Evolutionary conservation across 495 filamentous ascomycete species (phyloP), one percentile per base, ranked within the genome.

Genomic region (Elasticomyces elasticus): DNA sequence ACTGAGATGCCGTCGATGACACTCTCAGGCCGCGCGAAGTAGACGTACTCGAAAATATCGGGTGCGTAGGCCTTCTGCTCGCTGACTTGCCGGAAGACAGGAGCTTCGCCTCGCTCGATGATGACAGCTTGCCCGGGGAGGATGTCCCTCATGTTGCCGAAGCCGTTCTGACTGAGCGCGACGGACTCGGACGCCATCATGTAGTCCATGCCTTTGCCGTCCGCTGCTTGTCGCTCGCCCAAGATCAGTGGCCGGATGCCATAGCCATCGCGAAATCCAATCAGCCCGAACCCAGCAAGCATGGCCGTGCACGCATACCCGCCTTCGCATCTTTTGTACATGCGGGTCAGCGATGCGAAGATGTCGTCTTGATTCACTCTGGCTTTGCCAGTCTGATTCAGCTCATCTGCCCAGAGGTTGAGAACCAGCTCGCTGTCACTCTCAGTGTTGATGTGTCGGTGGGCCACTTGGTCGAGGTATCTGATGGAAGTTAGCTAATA

Each of bases 131-230:
- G 80, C 33, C 92, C 92, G 3, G 94, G 94, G 30, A 84, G 70
- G 55, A 97, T 89, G 65, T 97, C 89, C 33, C 74, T 69, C 60
- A 95, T 86, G 65, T 89, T 76, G 22, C 67, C 72, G 74, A 94
- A 96, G 19, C 88, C 91, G 28, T 94, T 80, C 63, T 95, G 89
- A 50, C 83, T 78, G 38, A 98, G 73, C 45, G 92, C 92, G 54
- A 97, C 86, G 28, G 86, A 92, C 70, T 98, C 92, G n/a, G 89
- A 95, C 0, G 92, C 87, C 75, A 98, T 82, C 86, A 97, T 94
- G 72, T 96, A 98, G 70, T 97, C 92, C 49, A 65, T 86, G 20
- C 84, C 76, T 24, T 78, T 76, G 49, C 76, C 73, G n/a, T 82
- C 64, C 0, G 84, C 85, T 7, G 61, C 54, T 13, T 27, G 53